Percentiles rank a stretch among this genome's conserved stretches.
phyloP scores from a whole-genome alignment of 208 protist species.

The Trypanosoma cruzi region DNA sequence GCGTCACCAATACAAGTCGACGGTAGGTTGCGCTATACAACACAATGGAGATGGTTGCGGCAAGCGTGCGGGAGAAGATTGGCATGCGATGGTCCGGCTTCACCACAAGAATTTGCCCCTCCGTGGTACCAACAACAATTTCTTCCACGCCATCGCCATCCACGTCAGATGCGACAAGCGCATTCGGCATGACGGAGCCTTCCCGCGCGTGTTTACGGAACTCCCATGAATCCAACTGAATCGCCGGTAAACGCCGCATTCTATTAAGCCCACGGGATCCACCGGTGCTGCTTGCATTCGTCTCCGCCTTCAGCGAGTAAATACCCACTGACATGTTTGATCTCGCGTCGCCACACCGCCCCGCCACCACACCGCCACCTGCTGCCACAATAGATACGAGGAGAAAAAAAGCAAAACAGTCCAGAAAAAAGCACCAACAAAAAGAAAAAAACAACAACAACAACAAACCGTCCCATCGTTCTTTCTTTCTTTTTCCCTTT shows the following conservation, averaged over 20 bases:
- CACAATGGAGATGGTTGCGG: slow-evolving; percentile 86
- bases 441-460: not conserved
- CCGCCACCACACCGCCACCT: not conserved
- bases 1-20: slow-evolving; percentile 76
- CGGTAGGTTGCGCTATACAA: slow-evolving; percentile 52
- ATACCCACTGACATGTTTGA: not conserved
- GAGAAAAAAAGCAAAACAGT: not conserved
- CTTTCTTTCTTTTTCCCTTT: no score
- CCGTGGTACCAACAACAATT: slow-evolving; percentile 84
- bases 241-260: slow-evolving; percentile 40
- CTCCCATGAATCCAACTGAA: slow-evolving; percentile 85
- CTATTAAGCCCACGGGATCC: not conserved
- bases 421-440: no score
- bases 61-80: slow-evolving; percentile 56
- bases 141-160: slow-evolving; percentile 84
- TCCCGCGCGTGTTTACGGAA: slow-evolving; percentile 75
- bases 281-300: not conserved
- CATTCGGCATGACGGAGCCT: slow-evolving; percentile 85
- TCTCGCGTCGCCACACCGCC: not conserved
- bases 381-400: not conserved
- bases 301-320: not conserved
- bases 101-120: slow-evolving; percentile 76
- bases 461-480: no score
- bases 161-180: slow-evolving; percentile 76
- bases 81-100: slow-evolving; percentile 69